Evolutionary conservation across 345 rosid species (phyloP).

Genomic region (Excoecaria cochinchinensis): DNA sequence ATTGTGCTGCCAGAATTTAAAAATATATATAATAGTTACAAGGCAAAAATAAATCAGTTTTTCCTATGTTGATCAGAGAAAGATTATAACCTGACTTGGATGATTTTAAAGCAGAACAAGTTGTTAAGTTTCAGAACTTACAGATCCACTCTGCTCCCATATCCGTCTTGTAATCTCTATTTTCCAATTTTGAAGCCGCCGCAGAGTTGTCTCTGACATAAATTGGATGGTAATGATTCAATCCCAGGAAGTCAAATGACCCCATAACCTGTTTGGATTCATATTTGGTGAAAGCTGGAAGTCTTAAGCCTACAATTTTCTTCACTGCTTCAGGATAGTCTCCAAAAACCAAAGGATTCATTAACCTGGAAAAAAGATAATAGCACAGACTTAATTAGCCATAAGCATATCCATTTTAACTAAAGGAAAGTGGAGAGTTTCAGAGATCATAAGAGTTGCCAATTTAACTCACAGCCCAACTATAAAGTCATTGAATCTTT

Average conservation of each 20-base stretch:
- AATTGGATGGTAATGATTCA: constrained; percentile 37
- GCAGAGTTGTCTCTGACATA: constrained; percentile 33
- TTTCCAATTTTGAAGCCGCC: constrained; percentile 14
- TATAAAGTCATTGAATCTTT: constrained; percentile 40
- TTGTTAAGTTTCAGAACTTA: constrained; percentile 10
- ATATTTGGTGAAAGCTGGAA: constrained; percentile 51
- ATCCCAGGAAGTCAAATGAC: constrained; percentile 59
- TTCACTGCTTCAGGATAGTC: constrained; percentile 71
- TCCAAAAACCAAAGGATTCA: constrained; percentile 66
- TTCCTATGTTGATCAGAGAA: too few species aligned
- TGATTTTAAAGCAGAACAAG: too few species aligned
- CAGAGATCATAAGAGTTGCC: too few species aligned
- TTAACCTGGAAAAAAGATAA: constrained; percentile 41
- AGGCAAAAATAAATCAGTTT: too few species aligned
- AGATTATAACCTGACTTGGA: too few species aligned
- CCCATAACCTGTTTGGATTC: constrained; percentile 66
- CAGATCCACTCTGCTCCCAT: constrained; percentile 23
- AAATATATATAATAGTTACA: background rate
- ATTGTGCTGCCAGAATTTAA: background rate
- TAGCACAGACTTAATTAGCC: background rate
- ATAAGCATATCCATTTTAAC: background rate
- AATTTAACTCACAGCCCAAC: constrained; percentile 39
- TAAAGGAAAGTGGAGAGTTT: too few species aligned
- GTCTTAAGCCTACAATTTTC: constrained; percentile 57
- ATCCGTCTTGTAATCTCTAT: constrained; percentile 40